Base-by-base conservation (phyloP, 163 green algal species). In the Picocystis sp. region DNA sequence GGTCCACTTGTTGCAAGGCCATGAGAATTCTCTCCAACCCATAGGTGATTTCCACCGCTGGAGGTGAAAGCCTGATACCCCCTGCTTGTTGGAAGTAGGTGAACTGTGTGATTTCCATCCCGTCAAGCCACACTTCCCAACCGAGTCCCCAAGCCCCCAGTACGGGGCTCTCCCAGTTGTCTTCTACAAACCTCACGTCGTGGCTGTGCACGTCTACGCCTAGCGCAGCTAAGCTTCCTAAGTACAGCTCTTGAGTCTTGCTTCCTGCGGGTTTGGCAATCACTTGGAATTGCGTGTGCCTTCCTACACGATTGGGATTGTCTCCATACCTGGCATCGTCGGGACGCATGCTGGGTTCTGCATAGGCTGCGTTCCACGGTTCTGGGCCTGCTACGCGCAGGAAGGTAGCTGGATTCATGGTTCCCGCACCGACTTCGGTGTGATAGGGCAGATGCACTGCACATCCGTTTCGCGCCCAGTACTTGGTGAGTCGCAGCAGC, bases 11-110 rank as follows among this genome's bases (percentile, higher is more conserved):
- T 77, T 98, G 89, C 44, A 95, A 72, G 0, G 81, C 52, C 83
- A 95, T 98, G 41, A 98, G 62, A 70, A 99, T 95, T 35, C 91
- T 78, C 72, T 97, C 91, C 51, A 99, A 58, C 17, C 91, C 91
- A 62, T 98, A 96, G 2, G 91, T 99, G 57, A 99, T 97, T 73
- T 99, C 91, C 42, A 98, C 88, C 0, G 79, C 73, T 12, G 85
- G 81, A 6, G 80, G 73, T 10, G 75, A 59, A 24, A 96, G 69
- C 13, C 70, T 53, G 58, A 83, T 74, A 24, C 83, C 79, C 1
- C 88, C 88, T 3, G 76, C 79, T 73, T 92, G 79, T 54, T 78
- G 70, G 53, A 99, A 97, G 70, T 97, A 97, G 2, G 89, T 99
- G 75, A 95, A 97, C 72, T 97, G 85, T n/a, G 81, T 92, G 17